phyloP scores from a whole-genome alignment of 106 monocot genomes.

The Dioscorea alata region DNA sequence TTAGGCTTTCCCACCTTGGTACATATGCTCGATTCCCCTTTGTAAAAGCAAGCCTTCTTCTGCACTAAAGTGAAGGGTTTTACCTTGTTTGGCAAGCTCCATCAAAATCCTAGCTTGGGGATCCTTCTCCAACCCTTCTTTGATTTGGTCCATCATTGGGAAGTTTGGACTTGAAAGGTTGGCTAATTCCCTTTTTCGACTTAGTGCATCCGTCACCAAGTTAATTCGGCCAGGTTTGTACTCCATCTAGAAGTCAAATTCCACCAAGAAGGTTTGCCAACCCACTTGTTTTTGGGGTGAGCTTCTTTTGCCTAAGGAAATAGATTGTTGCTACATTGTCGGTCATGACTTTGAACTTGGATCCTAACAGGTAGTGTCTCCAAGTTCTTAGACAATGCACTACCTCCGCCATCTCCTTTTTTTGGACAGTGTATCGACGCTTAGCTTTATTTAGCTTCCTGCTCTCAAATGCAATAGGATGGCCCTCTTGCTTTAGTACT shows the following conservation, averaged over 20 bases:
- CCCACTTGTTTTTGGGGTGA: too few relatives aligned
- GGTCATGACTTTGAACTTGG: too few relatives aligned
- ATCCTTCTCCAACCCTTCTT: too few relatives aligned
- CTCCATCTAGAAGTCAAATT: not conserved
- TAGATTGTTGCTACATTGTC: too few relatives aligned
- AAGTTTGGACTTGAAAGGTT: not conserved
- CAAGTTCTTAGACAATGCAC: conserved; percentile 6
- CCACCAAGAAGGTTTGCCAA: not conserved
- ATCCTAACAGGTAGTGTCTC: not conserved
- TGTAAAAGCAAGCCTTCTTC: not conserved
- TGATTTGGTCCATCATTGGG: not conserved
- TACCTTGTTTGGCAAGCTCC: not conserved
- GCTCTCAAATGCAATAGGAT: too few relatives aligned
- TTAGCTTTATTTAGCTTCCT: too few relatives aligned
- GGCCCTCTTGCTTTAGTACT: too few relatives aligned
- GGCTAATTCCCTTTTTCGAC: not conserved
- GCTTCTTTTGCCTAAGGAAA: too few relatives aligned
- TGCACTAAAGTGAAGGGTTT: not conserved
- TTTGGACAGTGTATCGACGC: not conserved
- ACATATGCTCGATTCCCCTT: not conserved
- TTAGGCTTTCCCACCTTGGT: not conserved
- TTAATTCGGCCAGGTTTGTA: not conserved
- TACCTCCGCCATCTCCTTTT: not conserved
- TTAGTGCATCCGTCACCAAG: not conserved
- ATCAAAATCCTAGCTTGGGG: not conserved